Evolutionary conservation across 352 stramenopile genomes (phyloP).

Genomic region (Globisporangium polare): DNA sequence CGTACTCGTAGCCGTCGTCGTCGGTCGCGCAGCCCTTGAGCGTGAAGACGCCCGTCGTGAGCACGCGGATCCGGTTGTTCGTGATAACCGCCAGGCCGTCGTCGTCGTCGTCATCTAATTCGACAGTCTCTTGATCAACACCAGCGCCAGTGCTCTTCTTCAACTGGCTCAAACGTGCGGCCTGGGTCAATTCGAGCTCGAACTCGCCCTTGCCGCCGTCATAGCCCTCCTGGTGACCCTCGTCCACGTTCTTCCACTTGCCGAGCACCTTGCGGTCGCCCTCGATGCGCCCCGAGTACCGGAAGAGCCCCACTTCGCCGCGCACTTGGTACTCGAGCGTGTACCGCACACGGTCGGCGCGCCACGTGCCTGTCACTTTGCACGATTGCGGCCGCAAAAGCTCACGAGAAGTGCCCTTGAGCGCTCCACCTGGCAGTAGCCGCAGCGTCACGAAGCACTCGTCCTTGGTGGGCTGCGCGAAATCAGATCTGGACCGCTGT

Average conservation of each 20-base stretch:
- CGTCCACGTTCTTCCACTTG: slow-evolving; percentile 63
- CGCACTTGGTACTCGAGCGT: slow-evolving; percentile 61
- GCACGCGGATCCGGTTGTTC: slow-evolving; percentile 20
- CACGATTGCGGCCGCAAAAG: slow-evolving; percentile 61
- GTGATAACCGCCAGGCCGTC: background rate
- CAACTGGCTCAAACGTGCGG: slow-evolving; percentile 1
- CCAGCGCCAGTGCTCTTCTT: background rate
- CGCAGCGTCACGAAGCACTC: slow-evolving; percentile 64
- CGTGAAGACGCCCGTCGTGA: slow-evolving; percentile 53
- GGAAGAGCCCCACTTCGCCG: slow-evolving; percentile 56
- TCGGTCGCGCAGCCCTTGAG: slow-evolving; percentile 62
- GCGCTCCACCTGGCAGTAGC: slow-evolving; percentile 44
- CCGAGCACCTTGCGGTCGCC: slow-evolving; percentile 33
- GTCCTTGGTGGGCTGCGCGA: slow-evolving; percentile 27
- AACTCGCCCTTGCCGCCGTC: slow-evolving; percentile 56
- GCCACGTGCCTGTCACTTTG: slow-evolving; percentile 42
- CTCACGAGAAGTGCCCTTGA: slow-evolving; percentile 54
- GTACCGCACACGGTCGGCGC: slow-evolving; percentile 50
- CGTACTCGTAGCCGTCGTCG: slow-evolving; percentile 71
- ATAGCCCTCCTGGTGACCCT: slow-evolving; percentile 38
- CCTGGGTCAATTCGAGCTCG: slow-evolving; percentile 41
- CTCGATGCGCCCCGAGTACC: slow-evolving; percentile 49
- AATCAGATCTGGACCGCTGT: background rate
- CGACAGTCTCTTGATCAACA: slow-evolving; percentile 2
- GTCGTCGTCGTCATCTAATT: slow-evolving; percentile 15